These are phyloP conservation scores for Fusarium poae DNA, from an alignment of 2,329 filamentous ascomycete genomes.

Conservation along the genomic window DNA sequence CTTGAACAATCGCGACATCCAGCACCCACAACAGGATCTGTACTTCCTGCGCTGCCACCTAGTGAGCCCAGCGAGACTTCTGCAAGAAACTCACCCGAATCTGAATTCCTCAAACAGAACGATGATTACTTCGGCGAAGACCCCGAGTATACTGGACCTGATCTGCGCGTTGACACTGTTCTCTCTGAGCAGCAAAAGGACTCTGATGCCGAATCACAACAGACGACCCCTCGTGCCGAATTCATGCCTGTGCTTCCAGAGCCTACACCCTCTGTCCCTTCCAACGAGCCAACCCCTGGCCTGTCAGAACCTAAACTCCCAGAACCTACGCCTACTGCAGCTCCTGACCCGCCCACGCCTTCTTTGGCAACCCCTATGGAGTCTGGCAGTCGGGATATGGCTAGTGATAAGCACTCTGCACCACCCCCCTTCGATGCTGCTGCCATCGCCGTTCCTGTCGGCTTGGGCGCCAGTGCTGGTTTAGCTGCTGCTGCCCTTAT, in stretches of 20 bases:
- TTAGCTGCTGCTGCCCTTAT: conserved; percentile 47
- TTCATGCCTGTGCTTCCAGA: conserved; percentile 49
- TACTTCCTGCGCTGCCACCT: conserved; percentile 65
- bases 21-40: conserved; percentile 52
- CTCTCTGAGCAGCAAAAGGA: conserved; percentile 50
- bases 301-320: conserved; percentile 46
- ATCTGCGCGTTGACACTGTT: conserved; percentile 59
- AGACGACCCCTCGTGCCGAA: conserved; percentile 76
- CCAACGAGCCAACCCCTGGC: conserved; percentile 4
- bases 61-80: conserved; percentile 60
- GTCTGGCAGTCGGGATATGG: conserved; percentile 58
- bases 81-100: conserved; percentile 53
- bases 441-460: conserved; percentile 40
- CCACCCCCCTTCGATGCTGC: conserved; percentile 53
- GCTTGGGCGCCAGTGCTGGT: conserved; percentile 41
- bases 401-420: conserved; percentile 58
- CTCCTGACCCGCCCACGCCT: conserved; percentile 23
- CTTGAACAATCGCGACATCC: conserved; percentile 72
- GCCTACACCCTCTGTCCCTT: not conserved
- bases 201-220: conserved; percentile 71
- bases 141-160: conserved; percentile 39
- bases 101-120: conserved; percentile 45
- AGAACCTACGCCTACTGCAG: not conserved
- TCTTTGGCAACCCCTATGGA: conserved; percentile 58
- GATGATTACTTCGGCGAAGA: conserved; percentile 49